Conservation (phyloP, 805 yeast genomes). For the Peterozyma xylosa region DNA sequence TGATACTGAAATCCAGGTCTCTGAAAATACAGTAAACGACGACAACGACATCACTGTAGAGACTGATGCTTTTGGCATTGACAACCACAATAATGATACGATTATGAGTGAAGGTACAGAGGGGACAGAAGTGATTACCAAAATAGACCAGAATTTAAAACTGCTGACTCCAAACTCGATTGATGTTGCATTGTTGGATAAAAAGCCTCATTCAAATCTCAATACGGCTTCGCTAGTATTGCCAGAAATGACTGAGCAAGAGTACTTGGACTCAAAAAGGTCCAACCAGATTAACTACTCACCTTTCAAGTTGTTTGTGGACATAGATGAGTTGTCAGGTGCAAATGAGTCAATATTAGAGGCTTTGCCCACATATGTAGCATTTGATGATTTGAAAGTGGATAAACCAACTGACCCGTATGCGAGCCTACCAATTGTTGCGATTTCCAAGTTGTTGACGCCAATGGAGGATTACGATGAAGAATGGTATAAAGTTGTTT, state of each 20-base stretch:
- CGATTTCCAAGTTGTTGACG: slow-evolving; percentile 59
- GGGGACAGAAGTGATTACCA: background rate
- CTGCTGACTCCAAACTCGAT: slow-evolving; percentile 18
- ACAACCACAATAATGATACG: slow-evolving; percentile 5
- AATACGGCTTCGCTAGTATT: slow-evolving; percentile 22
- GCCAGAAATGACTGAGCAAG: slow-evolving; percentile 24
- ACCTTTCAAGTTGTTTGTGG: slow-evolving; percentile 41
- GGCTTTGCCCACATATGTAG: slow-evolving; percentile 38
- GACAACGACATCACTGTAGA: slow-evolving; percentile 8
- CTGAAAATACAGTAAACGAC: slow-evolving; percentile 12
- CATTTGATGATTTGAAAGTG: slow-evolving; percentile 31
- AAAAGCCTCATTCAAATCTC: slow-evolving; percentile 23
- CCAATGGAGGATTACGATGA: slow-evolving; percentile 58
- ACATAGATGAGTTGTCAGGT: slow-evolving; percentile 32
- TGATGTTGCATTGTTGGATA: slow-evolving; percentile 26
- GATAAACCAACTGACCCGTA: slow-evolving; percentile 8
- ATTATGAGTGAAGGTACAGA: slow-evolving; percentile 4
- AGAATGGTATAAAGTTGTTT: slow-evolving; percentile 49
- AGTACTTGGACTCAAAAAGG: slow-evolving; percentile 11
- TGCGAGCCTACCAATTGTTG: slow-evolving; percentile 29
- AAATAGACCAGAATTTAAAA: background rate
- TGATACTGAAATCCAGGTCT: slow-evolving; percentile 9
- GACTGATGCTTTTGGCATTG: slow-evolving; percentile 12
- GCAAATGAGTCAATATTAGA: slow-evolving; percentile 40
- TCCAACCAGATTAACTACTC: slow-evolving; percentile 1